Percentiles rank a stretch among this genome's conserved stretches.
phyloP scores from a whole-genome alignment of 345 rosid genomes.

The Populus tremula region DNA sequence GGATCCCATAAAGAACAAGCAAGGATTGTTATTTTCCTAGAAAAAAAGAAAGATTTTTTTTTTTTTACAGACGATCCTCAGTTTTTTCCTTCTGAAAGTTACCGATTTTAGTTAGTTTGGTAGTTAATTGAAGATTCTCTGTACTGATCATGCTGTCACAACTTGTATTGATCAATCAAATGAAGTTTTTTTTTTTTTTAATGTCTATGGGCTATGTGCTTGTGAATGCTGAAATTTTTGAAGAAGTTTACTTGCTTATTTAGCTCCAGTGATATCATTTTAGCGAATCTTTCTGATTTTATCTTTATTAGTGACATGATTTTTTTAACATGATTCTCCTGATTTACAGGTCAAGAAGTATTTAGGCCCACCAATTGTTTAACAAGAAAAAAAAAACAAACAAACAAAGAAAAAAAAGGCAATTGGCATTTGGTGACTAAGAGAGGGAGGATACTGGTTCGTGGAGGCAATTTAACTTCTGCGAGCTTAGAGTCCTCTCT shows the following conservation, averaged over 20 bases:
- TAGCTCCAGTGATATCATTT: background rate
- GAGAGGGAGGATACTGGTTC: slow-evolving; percentile 57
- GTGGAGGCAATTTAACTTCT: slow-evolving; percentile 42
- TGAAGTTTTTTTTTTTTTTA: slow-evolving; percentile 1
- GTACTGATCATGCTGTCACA: background rate
- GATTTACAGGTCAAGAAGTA: slow-evolving; percentile 37
- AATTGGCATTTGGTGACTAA: slow-evolving; percentile 17
- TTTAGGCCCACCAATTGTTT: slow-evolving; percentile 11
- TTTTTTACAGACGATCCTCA: slow-evolving; percentile 1
- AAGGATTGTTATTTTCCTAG: background rate
- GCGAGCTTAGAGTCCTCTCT: slow-evolving; percentile 61
- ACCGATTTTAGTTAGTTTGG: background rate
- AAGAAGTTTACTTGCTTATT: slow-evolving; percentile 1
- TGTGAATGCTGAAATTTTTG: background rate
- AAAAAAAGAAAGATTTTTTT: slow-evolving; percentile 6
- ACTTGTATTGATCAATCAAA: slow-evolving; percentile 4
- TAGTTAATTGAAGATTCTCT: background rate
- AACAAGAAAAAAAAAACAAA: background rate
- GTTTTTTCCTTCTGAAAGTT: background rate
- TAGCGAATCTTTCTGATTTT: background rate
- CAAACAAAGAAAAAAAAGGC: background rate
- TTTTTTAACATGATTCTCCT: slow-evolving; percentile 7
- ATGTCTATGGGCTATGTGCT: background rate
- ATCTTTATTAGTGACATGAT: slow-evolving; percentile 2
- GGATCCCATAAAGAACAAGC: background rate